Evolutionary conservation across 257 asterid genomes (phyloP), one percentile per base, ranked within the genome.

Genomic region (Nicotiana attenuata): DNA sequence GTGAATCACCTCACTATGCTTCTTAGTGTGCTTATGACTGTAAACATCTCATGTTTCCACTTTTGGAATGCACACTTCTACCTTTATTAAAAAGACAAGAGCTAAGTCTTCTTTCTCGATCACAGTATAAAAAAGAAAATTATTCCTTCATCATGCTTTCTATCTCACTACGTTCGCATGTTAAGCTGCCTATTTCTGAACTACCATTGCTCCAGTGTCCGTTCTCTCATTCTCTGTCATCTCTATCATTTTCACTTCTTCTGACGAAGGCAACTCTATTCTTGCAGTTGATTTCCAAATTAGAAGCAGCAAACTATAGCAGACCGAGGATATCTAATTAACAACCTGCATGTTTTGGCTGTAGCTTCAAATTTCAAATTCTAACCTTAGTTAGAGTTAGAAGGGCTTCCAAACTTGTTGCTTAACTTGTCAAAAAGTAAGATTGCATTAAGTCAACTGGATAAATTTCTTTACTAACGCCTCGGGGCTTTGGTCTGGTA

Each of bases 1-100:
- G 77, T 69, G 56, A 16, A 11, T 38, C 4, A 38, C 28, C 28
- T 69, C 33, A 38, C 57, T n/a, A 68, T 68, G 33, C 77, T 69
- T 69, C 77, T 69, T n/a, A 35, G 77, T 38, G 56, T 69, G 16
- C 77, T 68, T 68, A 38, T 68, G 77, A 69, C 31, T n/a, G 77
- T 3, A 67, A 68, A 41, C 77, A 41, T 38, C 56, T 69, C 1
- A 20, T 69, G 57, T 20, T 68, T 41, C 57, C 77, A 69, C 29
- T 20, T 68, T 69, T 41, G 77, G 77, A 41, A 41, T 69, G 26
- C 45, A 6, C 31, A 38, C 16, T 50, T 11, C 55, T 50, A 11
- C 5, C 17, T 50, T 11, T 50, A 11, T 50, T 11, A 50, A 50
- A 13, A 11, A 50, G 17, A 50, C 55, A 1, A 50, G 3, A 10